These are phyloP conservation scores for Dendrobium nobile DNA, from an alignment of 106 monocot species.

Conservation along the genomic window DNA sequence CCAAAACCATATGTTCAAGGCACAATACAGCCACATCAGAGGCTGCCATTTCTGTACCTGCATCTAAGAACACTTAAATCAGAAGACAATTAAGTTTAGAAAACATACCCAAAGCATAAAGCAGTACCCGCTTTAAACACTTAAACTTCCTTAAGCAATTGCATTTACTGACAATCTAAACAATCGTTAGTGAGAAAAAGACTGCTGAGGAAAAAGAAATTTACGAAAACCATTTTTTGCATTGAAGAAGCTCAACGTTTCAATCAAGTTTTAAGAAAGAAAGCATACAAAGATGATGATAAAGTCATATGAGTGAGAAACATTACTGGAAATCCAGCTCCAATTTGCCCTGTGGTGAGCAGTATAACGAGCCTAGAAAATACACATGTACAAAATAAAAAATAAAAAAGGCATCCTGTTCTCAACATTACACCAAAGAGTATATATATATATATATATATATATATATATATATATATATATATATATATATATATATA, in stretches of 20 bases:
- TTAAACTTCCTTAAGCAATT: neutral
- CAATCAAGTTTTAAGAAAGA: neutral
- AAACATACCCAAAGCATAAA: neutral
- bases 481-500: no score
- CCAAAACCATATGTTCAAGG: slow-evolving; percentile 35
- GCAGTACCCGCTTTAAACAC: neutral
- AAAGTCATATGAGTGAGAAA: no score
- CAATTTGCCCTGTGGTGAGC: neutral
- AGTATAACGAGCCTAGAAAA: neutral
- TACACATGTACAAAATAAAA: neutral
- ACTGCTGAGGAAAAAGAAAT: neutral
- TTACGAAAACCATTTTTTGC: neutral
- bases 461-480: no score
- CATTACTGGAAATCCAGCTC: no score
- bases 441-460: no score
- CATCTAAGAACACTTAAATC: neutral
- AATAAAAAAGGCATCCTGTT: neutral
- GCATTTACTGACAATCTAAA: neutral
- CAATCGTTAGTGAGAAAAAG: neutral
- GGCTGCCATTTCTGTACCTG: slow-evolving; percentile 42
- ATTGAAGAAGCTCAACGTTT: neutral
- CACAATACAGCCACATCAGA: slow-evolving; percentile 58
- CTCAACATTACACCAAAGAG: neutral
- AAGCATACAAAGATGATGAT: neutral
- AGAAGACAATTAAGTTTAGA: neutral